Percentiles rank a stretch among this genome's conserved stretches.
These are phyloP conservation scores for Aspergillus amoenus DNA, from an alignment of 2,329 filamentous ascomycete species.

Conservation along the genomic window DNA sequence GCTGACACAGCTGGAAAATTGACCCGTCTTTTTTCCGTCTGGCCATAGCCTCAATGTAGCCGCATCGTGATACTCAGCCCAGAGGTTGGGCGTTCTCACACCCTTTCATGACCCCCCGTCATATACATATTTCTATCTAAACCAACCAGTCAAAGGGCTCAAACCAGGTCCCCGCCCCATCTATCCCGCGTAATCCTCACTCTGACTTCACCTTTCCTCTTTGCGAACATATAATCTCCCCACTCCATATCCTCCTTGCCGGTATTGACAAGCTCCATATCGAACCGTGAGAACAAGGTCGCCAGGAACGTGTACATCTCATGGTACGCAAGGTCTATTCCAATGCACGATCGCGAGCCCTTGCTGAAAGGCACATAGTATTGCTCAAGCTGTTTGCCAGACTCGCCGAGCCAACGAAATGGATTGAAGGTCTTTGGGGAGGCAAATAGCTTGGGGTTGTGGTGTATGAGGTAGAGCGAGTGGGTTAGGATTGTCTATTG, in stretches of 20 bases:
- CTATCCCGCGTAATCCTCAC: background rate
- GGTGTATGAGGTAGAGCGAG: too few relatives aligned
- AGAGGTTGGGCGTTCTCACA: too few relatives aligned
- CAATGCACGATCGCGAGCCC: background rate
- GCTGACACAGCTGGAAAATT: too few relatives aligned
- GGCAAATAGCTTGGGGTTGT: background rate
- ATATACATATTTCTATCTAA: too few relatives aligned
- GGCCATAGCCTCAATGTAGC: too few relatives aligned
- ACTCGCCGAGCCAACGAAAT: background rate
- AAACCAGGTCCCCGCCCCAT: background rate
- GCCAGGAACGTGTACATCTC: background rate
- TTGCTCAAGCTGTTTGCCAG: background rate
- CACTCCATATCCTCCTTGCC: background rate
- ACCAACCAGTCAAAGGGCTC: too few relatives aligned
- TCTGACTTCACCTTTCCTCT: background rate
- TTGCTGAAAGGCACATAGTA: background rate
- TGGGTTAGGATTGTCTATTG: too few relatives aligned
- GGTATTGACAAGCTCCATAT: background rate
- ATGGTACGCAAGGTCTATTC: background rate
- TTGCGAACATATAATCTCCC: background rate
- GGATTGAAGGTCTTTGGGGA: background rate
- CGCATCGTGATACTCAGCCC: too few relatives aligned
- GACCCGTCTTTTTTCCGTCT: too few relatives aligned
- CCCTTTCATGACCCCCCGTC: too few relatives aligned
- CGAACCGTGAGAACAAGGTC: background rate